These are phyloP conservation scores for Scutellaria baicalensis DNA, from an alignment of 257 asterid species.

Conservation along the genomic window DNA sequence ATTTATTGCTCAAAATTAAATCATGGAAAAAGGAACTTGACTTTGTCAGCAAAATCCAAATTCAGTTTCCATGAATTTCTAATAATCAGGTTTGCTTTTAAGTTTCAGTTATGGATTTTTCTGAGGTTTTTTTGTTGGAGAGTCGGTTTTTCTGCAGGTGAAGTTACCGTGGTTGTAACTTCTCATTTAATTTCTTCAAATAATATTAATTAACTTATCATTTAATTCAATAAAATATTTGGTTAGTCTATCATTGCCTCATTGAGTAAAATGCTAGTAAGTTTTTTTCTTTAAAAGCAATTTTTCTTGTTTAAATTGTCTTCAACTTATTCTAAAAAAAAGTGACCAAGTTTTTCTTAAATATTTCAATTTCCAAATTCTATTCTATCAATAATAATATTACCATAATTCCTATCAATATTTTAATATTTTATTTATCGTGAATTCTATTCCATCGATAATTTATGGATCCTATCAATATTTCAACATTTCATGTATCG, in stretches of 20 bases:
- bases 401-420: no score
- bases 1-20: neutral
- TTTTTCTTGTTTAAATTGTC: neutral
- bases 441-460: no score
- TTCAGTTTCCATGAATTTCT: conserved; percentile 23
- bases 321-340: neutral
- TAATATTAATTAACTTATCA: no score
- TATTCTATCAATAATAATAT: no score
- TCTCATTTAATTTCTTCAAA: neutral
- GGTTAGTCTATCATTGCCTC: conserved; percentile 9
- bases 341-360: no score
- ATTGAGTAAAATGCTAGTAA: conserved; percentile 6
- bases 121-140: conserved; percentile 4
- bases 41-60: conserved; percentile 12
- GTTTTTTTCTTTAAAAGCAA: neutral
- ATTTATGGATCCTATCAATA: no score
- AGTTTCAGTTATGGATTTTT: conserved; percentile 19
- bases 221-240: conserved; percentile 7
- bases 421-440: no score
- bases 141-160: conserved; percentile 8
- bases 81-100: neutral
- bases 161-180: neutral
- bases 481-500: no score
- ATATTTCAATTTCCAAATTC: no score
- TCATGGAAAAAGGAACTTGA: neutral